Evolutionary conservation across 768 basidiomycete genomes (phyloP), one percentile per base, ranked within the genome.

Genomic region (Trametes sanguinea): DNA sequence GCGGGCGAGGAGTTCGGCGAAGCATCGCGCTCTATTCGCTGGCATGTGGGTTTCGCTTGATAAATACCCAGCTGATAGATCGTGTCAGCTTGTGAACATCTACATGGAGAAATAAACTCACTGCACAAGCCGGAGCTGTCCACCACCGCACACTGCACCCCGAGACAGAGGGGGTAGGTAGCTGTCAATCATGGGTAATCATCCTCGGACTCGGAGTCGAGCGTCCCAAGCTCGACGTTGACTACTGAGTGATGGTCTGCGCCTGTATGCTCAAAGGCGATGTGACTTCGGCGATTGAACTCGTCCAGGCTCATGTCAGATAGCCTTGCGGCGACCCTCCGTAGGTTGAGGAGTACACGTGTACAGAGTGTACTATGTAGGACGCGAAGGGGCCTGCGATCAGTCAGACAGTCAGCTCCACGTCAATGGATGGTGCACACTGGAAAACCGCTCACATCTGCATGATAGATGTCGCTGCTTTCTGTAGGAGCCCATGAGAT

Each of bases 271-370:
- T 46, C 45, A 45, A 56, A 47, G 33, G 33, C 54, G 45, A 47
- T 10, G 35, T 30, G 17, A 35, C 54, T 56, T 10, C 32, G 32
- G 30, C n/a, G 54, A 8, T 35, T 37, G 45, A 22, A 37, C 17
- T 35, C 45, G 33, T 39, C 22, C 6, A 56, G 3, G 17, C 29
- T 47, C n/a, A 56, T 46, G 17, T 47, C 45, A 5, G 54, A 35
- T 14, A 56, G 32, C 33, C 22, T 37, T 44, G 54, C 54, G 11
- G 54, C 54, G 54, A 47, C 45, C 35, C 37, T 47, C 22, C 54
- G 54, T 4, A 56, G 54, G 54, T 56, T 56, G 33, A 56, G 54
- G 13, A 56, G 54, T 9, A 56, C 54, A 17, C 54, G 54, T 3
- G 45, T 47, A 32, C 54, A 56, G 33, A 56, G 45, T 10, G 54